A percentile compares a stretch with the other conserved stretches of the same genome.
Conservation (phyloP, 805 yeast species). For the Cyberlindnera amylophila region DNA sequence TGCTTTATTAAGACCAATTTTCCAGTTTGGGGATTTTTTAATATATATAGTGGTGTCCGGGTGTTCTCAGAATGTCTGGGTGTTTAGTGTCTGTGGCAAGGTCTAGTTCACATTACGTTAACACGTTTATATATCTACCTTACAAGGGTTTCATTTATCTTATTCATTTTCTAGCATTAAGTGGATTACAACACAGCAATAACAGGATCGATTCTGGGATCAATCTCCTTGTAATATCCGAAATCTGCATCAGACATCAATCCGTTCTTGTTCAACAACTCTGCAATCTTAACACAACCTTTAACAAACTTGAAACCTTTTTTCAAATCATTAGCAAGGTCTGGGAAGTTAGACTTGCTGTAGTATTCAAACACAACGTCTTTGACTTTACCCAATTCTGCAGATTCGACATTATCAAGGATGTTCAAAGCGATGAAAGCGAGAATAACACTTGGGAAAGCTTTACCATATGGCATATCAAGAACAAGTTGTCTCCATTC, state of each 20-base stretch:
- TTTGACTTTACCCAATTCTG: constrained; percentile 1
- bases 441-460: constrained; percentile 56
- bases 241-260: constrained; percentile 6
- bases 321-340: constrained; percentile 10
- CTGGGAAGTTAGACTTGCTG: neutral
- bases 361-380: constrained; percentile 5
- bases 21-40: too few species aligned
- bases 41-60: too few species aligned
- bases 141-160: too few species aligned
- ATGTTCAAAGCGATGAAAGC: constrained; percentile 54
- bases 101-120: too few species aligned
- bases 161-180: too few species aligned
- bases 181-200: constrained; percentile 1
- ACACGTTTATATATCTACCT: too few species aligned
- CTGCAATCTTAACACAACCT: constrained; percentile 11
- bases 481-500: constrained; percentile 59
- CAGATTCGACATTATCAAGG: constrained; percentile 17
- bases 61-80: too few species aligned
- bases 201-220: constrained; percentile 3
- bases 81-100: too few species aligned
- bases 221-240: constrained; percentile 5
- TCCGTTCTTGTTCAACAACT: constrained; percentile 5
- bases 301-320: constrained; percentile 11
- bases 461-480: constrained; percentile 57
- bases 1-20: too few species aligned